Conservation (phyloP, 2,329 filamentous ascomycete genomes). For the Pochonia chlamydosporia region DNA sequence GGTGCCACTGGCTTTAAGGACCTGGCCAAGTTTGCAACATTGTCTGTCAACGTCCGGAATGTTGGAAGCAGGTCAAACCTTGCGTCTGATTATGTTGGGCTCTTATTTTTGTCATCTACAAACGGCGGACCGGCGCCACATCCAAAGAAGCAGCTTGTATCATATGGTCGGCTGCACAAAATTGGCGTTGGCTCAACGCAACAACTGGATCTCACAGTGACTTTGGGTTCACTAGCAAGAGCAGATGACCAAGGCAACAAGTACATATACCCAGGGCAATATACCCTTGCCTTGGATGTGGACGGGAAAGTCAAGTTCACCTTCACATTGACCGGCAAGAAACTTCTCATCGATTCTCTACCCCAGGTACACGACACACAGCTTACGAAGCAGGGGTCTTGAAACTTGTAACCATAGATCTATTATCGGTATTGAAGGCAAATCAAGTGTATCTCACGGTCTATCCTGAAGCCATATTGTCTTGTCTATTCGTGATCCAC, state of each 20-base stretch:
- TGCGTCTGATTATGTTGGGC: constrained; percentile 12
- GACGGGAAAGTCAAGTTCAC: constrained; percentile 1
- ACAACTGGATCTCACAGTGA: constrained; percentile 6
- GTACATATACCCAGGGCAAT: constrained; percentile 12
- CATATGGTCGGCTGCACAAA: constrained; percentile 9
- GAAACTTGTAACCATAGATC: too few relatives aligned
- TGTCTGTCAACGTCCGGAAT: too few relatives aligned
- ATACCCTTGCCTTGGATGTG: constrained; percentile 10
- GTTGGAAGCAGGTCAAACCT: constrained; percentile 3
- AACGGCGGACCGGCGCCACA: constrained; percentile 12
- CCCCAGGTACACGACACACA: too few relatives aligned
- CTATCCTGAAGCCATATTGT: too few relatives aligned
- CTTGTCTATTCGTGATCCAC: constrained; percentile 29
- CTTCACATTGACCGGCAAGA: constrained; percentile 9
- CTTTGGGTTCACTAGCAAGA: constrained; percentile 9
- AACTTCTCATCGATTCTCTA: too few relatives aligned
- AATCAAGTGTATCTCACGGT: too few relatives aligned
- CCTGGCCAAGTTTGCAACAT: too few relatives aligned
- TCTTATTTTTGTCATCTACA: constrained; percentile 10
- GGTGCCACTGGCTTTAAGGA: too few relatives aligned
- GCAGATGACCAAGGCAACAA: constrained; percentile 11
- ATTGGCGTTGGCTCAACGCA: constrained; percentile 9
- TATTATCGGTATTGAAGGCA: too few relatives aligned
- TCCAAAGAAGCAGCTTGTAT: constrained; percentile 12
- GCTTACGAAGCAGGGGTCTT: too few relatives aligned